These are phyloP conservation scores for Coniochaeta ligniaria DNA, from an alignment of 2,329 filamentous ascomycete genomes.

Conservation along the genomic window DNA sequence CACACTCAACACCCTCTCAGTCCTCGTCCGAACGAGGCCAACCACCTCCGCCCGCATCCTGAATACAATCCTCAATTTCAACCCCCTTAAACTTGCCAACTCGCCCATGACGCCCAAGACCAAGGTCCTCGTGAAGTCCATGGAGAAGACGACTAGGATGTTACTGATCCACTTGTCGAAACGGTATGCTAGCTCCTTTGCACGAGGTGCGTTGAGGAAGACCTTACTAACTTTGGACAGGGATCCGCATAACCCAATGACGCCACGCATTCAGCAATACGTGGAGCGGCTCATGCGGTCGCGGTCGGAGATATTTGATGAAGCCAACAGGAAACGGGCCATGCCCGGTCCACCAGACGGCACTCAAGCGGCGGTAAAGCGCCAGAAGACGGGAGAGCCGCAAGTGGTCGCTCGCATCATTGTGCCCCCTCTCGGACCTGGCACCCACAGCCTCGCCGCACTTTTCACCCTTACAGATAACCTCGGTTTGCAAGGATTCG, in stretches of 20 bases:
- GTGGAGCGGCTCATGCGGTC: conserved; percentile 75
- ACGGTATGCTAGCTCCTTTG: conserved; percentile 41
- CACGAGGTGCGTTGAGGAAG: not conserved
- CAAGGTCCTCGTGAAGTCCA: conserved; percentile 80
- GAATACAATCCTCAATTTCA: conserved; percentile 81
- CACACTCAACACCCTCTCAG: conserved; percentile 80
- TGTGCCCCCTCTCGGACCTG: conserved; percentile 65
- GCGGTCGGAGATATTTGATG: conserved; percentile 72
- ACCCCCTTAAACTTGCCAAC: conserved; percentile 75
- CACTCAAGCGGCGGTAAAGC: conserved; percentile 73
- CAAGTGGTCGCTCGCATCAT: conserved; percentile 37
- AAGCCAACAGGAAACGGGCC: conserved; percentile 69
- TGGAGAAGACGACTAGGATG: conserved; percentile 87
- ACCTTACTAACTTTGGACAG: conserved; percentile 34
- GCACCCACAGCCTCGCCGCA: conserved; percentile 71
- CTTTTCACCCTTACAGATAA: conserved; percentile 82
- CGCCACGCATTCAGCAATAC: conserved; percentile 76
- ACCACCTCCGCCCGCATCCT: conserved; percentile 79
- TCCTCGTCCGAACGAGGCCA: conserved; percentile 75
- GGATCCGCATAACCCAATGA: conserved; percentile 71
- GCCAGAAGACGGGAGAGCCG: conserved; percentile 58
- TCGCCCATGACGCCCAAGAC: conserved; percentile 70
- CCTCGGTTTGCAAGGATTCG: conserved; percentile 67
- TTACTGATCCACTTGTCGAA: conserved; percentile 78
- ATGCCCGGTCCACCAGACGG: conserved; percentile 63